These are phyloP conservation scores for Diplocarpon rosae DNA, from an alignment of 2,329 filamentous ascomycete genomes.

Conservation along the genomic window DNA sequence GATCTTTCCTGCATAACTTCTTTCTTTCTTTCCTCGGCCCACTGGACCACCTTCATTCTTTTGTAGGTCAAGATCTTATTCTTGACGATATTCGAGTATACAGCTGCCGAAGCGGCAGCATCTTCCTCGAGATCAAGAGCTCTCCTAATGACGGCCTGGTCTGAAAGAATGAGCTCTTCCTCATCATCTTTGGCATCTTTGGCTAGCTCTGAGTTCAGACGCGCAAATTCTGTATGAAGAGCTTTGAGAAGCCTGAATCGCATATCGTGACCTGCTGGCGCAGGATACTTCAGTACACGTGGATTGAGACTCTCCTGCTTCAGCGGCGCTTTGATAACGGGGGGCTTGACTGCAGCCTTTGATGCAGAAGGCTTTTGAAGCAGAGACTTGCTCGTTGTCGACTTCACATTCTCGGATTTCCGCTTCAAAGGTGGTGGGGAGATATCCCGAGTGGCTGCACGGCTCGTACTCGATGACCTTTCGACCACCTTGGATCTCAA, in stretches of 20 bases:
- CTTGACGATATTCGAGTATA: slow-evolving; percentile 80
- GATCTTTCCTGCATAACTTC: slow-evolving; percentile 31
- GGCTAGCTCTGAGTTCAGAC: slow-evolving; percentile 53
- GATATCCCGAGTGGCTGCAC: slow-evolving; percentile 11
- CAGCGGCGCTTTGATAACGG: slow-evolving; percentile 11
- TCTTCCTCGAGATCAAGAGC: slow-evolving; percentile 72
- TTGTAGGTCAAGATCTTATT: slow-evolving; percentile 66
- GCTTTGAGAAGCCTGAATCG: slow-evolving; percentile 48
- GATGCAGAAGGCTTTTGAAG: slow-evolving; percentile 1
- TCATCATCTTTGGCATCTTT: slow-evolving; percentile 40
- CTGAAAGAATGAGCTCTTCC: slow-evolving; percentile 44
- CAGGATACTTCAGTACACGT: slow-evolving; percentile 45
- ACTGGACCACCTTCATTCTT: slow-evolving; percentile 61
- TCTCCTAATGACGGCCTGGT: slow-evolving; percentile 56
- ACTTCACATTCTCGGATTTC: slow-evolving; percentile 9
- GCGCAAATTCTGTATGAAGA: slow-evolving; percentile 53
- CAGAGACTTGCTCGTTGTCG: neutral
- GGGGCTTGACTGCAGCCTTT: slow-evolving; percentile 8
- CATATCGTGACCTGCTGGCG: slow-evolving; percentile 45
- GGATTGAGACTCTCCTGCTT: slow-evolving; percentile 53
- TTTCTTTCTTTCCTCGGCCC: slow-evolving; percentile 50
- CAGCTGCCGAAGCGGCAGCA: slow-evolving; percentile 53
- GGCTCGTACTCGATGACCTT: slow-evolving; percentile 6
- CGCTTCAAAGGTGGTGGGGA: slow-evolving; percentile 23
- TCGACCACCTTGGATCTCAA: neutral